Evolutionary conservation across 257 asterid species (phyloP).

Genomic region (Parsonsia alboflavescens): DNA sequence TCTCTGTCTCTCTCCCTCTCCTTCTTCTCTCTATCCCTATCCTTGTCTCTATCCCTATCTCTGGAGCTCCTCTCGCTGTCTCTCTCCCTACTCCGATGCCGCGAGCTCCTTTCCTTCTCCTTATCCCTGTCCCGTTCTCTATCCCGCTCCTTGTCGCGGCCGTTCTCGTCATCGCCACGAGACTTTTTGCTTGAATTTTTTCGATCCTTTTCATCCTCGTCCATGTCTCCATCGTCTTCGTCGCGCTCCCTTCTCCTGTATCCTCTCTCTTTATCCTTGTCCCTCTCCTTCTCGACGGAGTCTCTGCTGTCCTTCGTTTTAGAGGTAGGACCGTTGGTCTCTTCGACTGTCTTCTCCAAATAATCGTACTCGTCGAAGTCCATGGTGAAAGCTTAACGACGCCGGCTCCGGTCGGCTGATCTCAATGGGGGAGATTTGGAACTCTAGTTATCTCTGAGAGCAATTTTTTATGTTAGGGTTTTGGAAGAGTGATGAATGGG

Average conservation of each 20-base stretch:
- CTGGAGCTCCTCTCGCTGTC: conserved; percentile 44
- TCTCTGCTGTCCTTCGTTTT: conserved; percentile 52
- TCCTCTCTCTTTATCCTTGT: conserved; percentile 48
- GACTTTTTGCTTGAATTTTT: conserved; percentile 65
- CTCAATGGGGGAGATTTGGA: conserved; percentile 1
- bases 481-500: conserved; percentile 5
- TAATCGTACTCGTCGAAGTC: conserved; percentile 99
- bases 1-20: conserved; percentile 29
- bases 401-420: conserved; percentile 14
- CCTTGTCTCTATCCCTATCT: conserved; percentile 55
- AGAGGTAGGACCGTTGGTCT: conserved; percentile 48
- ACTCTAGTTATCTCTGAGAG: conserved; percentile 1
- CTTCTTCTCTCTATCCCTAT: conserved; percentile 27
- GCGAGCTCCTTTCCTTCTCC: background rate
- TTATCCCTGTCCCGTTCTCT: conserved; percentile 27
- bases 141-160: conserved; percentile 38
- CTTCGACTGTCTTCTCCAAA: conserved; percentile 89
- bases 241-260: conserved; percentile 66
- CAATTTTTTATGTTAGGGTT: conserved; percentile 15
- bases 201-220: conserved; percentile 65
- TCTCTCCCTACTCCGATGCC: background rate
- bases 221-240: conserved; percentile 47
- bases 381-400: conserved; percentile 31
- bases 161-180: conserved; percentile 53
- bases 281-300: conserved; percentile 42